Conservation (phyloP, 768 basidiomycete genomes). For the Russula olivacea region DNA sequence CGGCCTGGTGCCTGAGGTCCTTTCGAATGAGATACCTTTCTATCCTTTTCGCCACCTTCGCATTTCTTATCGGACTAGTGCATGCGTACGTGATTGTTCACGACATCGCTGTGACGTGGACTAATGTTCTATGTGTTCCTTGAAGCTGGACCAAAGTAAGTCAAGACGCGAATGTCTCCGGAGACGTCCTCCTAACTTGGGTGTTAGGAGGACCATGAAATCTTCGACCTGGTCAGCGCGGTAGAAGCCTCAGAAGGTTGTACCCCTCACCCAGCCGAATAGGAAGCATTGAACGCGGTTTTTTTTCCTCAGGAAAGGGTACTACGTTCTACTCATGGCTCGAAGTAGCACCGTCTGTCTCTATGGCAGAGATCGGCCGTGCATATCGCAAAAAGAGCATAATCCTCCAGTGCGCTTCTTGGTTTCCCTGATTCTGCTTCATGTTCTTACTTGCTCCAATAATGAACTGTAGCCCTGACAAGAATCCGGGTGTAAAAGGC, state of each 20-base stretch:
- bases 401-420: constrained; percentile 68
- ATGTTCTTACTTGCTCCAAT: not conserved
- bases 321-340: constrained; percentile 97
- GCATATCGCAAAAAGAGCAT: constrained; percentile 92
- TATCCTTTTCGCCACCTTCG: constrained; percentile 45
- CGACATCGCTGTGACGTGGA: not conserved
- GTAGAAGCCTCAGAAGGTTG: constrained; percentile 75
- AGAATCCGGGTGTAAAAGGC: constrained; percentile 80
- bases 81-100: constrained; percentile 48
- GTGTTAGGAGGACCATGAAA: constrained; percentile 84
- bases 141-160: constrained; percentile 66
- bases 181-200: not conserved
- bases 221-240: constrained; percentile 86
- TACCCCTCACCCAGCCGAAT: constrained; percentile 14
- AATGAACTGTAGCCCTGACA: constrained; percentile 70
- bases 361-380: constrained; percentile 71
- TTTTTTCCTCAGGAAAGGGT: constrained; percentile 53
- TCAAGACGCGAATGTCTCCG: not conserved
- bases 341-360: constrained; percentile 68
- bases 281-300: not conserved
- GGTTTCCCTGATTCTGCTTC: not conserved
- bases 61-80: constrained; percentile 46
- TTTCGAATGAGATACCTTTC: constrained; percentile 47
- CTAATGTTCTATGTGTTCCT: constrained; percentile 10
- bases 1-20: not conserved